These are phyloP conservation scores for Helicostylum pulchrum DNA, from an alignment of 192 early-diverging fungal species.

Conservation along the genomic window DNA sequence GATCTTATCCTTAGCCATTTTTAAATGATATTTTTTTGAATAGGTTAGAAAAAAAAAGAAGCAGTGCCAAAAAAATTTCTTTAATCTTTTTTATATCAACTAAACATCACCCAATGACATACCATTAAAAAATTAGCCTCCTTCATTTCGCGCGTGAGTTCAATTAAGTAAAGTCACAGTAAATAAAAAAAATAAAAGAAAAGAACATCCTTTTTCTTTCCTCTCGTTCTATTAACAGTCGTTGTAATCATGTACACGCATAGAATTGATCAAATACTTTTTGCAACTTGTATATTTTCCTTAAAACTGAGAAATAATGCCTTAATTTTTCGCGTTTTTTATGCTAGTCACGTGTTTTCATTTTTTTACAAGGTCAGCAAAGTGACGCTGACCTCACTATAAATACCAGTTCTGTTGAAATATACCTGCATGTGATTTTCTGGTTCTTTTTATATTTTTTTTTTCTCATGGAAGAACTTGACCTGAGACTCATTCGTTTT, in stretches of 20 bases:
- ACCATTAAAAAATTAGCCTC: background rate
- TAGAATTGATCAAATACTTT: too few relatives aligned
- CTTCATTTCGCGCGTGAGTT: background rate
- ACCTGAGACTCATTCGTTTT: constrained; percentile 18
- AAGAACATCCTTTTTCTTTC: background rate
- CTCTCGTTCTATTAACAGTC: too few relatives aligned
- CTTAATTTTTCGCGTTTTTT: too few relatives aligned
- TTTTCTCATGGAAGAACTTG: constrained; percentile 9
- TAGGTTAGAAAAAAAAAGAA: background rate
- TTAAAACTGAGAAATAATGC: too few relatives aligned
- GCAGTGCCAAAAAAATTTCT: background rate
- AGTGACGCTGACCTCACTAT: too few relatives aligned
- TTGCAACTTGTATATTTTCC: too few relatives aligned
- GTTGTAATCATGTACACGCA: background rate
- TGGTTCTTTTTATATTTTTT: background rate
- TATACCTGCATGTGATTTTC: background rate
- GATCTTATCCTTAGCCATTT: constrained; percentile 1
- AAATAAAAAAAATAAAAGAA: background rate
- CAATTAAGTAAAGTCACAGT: background rate
- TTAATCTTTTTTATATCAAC: too few relatives aligned
- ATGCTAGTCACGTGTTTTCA: too few relatives aligned
- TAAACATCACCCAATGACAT: too few relatives aligned
- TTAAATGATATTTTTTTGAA: background rate
- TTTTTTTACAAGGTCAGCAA: too few relatives aligned
- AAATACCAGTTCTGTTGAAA: too few relatives aligned